phyloP scores from a whole-genome alignment of 345 rosid genomes.

The Boechera retrofracta region DNA sequence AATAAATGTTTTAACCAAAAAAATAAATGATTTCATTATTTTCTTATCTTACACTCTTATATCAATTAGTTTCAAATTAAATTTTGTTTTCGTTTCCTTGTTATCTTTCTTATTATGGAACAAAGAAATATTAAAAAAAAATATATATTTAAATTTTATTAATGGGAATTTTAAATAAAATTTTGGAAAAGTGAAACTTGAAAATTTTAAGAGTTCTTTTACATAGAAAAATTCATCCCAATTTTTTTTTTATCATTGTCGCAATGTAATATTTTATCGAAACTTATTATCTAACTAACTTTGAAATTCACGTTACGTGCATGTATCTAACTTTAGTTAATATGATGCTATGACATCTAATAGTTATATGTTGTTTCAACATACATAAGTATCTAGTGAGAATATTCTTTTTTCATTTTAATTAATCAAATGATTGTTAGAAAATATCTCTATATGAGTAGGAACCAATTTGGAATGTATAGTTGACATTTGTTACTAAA shows the following conservation, averaged over 20 bases:
- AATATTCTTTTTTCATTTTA: background rate
- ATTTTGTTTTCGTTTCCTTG: too few relatives aligned
- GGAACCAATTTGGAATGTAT: conserved; percentile 12
- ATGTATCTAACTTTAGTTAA: background rate
- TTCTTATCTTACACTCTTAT: too few relatives aligned
- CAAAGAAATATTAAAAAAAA: too few relatives aligned
- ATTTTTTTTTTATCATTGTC: background rate
- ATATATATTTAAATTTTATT: too few relatives aligned
- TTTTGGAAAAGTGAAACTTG: too few relatives aligned
- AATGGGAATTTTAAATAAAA: too few relatives aligned
- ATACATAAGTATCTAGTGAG: conserved; percentile 7
- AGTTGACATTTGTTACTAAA: conserved; percentile 29
- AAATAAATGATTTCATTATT: too few relatives aligned
- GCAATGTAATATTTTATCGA: background rate
- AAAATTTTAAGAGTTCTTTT: too few relatives aligned
- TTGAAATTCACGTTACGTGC: background rate
- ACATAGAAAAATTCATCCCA: too few relatives aligned
- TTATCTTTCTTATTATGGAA: too few relatives aligned
- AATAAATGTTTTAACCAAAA: too few relatives aligned
- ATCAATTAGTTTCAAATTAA: too few relatives aligned
- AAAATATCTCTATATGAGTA: background rate
- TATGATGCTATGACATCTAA: background rate
- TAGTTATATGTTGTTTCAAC: background rate
- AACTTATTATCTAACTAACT: background rate
- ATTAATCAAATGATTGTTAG: background rate